phyloP scores from a whole-genome alignment of 2,329 filamentous ascomycete species.

The Apiospora aurea region DNA sequence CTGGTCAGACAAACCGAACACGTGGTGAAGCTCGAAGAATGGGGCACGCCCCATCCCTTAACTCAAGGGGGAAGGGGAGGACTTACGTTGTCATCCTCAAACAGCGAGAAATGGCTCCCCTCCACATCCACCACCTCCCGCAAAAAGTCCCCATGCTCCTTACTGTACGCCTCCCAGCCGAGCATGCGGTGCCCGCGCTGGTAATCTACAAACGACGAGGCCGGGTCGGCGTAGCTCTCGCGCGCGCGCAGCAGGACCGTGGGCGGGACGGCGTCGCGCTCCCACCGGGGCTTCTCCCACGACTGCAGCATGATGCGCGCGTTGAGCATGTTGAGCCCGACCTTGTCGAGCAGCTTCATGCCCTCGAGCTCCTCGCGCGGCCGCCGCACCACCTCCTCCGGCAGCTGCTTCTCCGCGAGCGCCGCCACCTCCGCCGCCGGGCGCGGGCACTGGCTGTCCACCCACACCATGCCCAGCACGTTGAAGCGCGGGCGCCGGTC shows the following conservation, averaged over 20 bases:
- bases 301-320: constrained; percentile 39
- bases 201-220: constrained; percentile 50
- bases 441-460: constrained; percentile 56
- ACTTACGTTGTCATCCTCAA: constrained; percentile 40
- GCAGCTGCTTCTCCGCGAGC: constrained; percentile 27
- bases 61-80: background rate
- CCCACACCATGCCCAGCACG: constrained; percentile 58
- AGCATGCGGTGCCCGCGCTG: constrained; percentile 49
- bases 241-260: constrained; percentile 55
- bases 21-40: background rate
- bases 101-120: constrained; percentile 57
- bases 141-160: constrained; percentile 49
- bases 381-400: constrained; percentile 39
- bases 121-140: constrained; percentile 54
- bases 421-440: constrained; percentile 30
- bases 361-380: constrained; percentile 37
- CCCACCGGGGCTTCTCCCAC: constrained; percentile 39
- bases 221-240: constrained; percentile 46
- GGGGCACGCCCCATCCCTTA: background rate
- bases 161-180: constrained; percentile 56
- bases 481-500: constrained; percentile 38
- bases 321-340: constrained; percentile 42
- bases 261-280: constrained; percentile 42
- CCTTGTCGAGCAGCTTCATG: constrained; percentile 42
- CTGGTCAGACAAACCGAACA: background rate